Conservation (phyloP, 1,284 basidiomycete genomes). For the Melampsora americana region DNA sequence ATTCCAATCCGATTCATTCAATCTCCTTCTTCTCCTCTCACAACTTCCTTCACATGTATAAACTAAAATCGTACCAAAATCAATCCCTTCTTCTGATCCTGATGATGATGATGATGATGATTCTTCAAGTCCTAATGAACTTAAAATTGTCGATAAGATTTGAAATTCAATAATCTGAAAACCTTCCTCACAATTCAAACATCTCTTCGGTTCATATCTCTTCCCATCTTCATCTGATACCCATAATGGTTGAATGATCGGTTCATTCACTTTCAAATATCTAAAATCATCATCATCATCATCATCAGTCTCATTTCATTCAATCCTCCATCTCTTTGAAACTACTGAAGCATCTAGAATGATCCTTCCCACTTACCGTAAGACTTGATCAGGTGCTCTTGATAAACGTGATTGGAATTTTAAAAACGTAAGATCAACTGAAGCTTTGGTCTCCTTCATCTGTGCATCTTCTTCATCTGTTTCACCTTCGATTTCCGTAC, state of each 20-base stretch:
- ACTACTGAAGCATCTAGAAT: neutral
- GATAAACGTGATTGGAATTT: constrained; percentile 31
- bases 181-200: neutral
- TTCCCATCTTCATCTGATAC: neutral
- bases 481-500: neutral
- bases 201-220: neutral
- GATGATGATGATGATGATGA: too few relatives aligned
- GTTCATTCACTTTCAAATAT: constrained; percentile 33
- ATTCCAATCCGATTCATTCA: too few relatives aligned
- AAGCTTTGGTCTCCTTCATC: constrained; percentile 24
- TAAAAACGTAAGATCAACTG: constrained; percentile 36
- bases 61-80: constrained; percentile 41
- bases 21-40: neutral
- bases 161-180: constrained; percentile 30
- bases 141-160: constrained; percentile 32
- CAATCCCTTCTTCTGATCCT: constrained; percentile 4
- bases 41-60: constrained; percentile 35
- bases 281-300: too few relatives aligned
- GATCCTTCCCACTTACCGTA: constrained; percentile 23
- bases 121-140: neutral
- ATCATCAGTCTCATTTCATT: neutral
- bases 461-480: constrained; percentile 20
- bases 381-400: constrained; percentile 33
- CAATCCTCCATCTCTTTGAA: neutral
- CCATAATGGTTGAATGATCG: constrained; percentile 36